Conservation (phyloP, 345 rosid species). For the Camelina hispida region DNA sequence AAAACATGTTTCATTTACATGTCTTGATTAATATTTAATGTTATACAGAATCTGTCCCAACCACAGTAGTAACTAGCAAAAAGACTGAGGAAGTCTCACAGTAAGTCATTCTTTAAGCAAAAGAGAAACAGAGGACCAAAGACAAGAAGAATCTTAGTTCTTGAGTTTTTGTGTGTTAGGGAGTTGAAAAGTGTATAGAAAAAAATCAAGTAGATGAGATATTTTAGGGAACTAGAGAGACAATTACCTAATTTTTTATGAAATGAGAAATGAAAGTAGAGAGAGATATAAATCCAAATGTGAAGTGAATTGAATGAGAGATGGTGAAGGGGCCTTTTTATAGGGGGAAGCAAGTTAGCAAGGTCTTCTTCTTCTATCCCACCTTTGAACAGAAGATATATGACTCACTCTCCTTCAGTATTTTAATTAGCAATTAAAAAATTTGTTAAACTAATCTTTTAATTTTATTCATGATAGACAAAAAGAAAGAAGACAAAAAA, state of each 20-base stretch:
- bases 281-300: conserved; percentile 35
- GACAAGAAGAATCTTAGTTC: conserved; percentile 32
- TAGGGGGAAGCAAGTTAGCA: conserved; percentile 9
- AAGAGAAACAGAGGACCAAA: conserved; percentile 28
- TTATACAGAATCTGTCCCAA: neutral
- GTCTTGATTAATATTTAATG: conserved; percentile 5
- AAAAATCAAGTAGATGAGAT: conserved; percentile 1
- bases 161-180: conserved; percentile 1
- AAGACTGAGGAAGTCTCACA: conserved; percentile 14
- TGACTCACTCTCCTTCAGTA: neutral
- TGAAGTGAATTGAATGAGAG: conserved; percentile 41
- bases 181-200: conserved; percentile 25
- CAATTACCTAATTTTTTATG: conserved; percentile 30
- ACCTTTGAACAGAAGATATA: conserved; percentile 1
- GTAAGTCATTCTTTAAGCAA: neutral
- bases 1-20: neutral
- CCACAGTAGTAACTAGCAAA: conserved; percentile 5
- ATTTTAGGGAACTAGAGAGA: neutral
- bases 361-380: neutral
- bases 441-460: neutral
- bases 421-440: conserved; percentile 2
- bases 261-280: conserved; percentile 20
- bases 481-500: conserved; percentile 2
- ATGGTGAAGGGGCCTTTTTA: conserved; percentile 29
- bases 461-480: neutral